phyloP scores from a whole-genome alignment of 192 early-diverging fungal species.

The Rhizophagus sp. region DNA sequence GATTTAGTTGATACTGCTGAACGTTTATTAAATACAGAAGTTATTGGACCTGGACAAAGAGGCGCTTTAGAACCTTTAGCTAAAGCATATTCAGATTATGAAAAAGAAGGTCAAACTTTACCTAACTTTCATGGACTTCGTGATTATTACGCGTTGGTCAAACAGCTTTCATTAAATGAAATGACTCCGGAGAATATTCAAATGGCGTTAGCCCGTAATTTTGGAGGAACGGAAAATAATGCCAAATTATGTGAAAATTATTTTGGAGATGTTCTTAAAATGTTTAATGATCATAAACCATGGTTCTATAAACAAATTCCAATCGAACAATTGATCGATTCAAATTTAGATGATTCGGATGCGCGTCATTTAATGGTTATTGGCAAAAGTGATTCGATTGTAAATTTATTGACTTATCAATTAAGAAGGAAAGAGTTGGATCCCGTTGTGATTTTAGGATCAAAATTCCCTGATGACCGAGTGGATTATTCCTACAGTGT shows the following conservation, averaged over 20 bases:
- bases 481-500: constrained; percentile 17
- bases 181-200: not conserved
- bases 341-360: constrained; percentile 18
- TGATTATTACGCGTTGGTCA: not conserved
- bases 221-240: constrained; percentile 18
- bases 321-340: not conserved
- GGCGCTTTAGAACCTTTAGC: not conserved
- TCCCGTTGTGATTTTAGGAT: constrained; percentile 25
- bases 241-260: not conserved
- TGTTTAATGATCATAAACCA: not conserved
- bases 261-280: constrained; percentile 4
- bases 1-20: constrained; percentile 6
- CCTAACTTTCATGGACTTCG: constrained; percentile 30
- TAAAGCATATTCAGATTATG: not conserved
- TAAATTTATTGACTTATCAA: constrained; percentile 11
- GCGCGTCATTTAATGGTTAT: constrained; percentile 28
- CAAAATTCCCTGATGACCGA: constrained; percentile 25
- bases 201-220: constrained; percentile 29
- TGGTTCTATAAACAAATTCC: constrained; percentile 16
- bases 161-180: not conserved
- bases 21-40: not conserved
- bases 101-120: not conserved
- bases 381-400: constrained; percentile 23
- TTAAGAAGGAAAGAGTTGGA: not conserved
- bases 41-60: not conserved